Percentiles rank a stretch among this genome's conserved stretches.
These are phyloP conservation scores for Acacia concinna DNA, from an alignment of 331 rosid species.

Conservation along the genomic window DNA sequence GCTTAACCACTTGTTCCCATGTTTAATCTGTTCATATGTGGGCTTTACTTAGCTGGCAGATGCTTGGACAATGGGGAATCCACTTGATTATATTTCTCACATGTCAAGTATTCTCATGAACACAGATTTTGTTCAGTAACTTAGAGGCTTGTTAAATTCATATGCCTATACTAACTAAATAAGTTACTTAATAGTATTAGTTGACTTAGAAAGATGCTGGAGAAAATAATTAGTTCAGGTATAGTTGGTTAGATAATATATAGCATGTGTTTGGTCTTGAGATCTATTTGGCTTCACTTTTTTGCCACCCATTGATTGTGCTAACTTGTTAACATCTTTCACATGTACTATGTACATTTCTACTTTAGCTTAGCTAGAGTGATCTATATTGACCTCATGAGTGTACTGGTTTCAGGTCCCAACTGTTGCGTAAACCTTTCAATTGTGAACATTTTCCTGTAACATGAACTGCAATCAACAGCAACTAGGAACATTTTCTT, in stretches of 20 bases:
- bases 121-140: conserved; percentile 20
- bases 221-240: too few species aligned
- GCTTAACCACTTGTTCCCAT: too few species aligned
- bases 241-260: too few species aligned
- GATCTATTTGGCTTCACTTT: conserved; percentile 11
- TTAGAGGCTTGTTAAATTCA: conserved; percentile 18
- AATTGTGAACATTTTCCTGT: conserved; percentile 55
- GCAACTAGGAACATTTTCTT: conserved; percentile 87
- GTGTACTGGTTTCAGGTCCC: conserved; percentile 49
- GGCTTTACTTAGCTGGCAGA: conserved; percentile 5
- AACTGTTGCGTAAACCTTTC: conserved; percentile 84
- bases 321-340: conserved; percentile 69
- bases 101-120: conserved; percentile 12
- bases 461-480: conserved; percentile 83
- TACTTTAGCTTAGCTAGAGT: neutral
- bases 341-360: conserved; percentile 49
- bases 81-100: conserved; percentile 28
- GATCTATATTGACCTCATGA: neutral
- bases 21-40: conserved; percentile 23
- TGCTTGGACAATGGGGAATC: neutral
- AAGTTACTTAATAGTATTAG: too few species aligned
- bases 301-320: conserved; percentile 68
- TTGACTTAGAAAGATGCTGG: too few species aligned
- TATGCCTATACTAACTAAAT: too few species aligned
- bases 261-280: too few species aligned